Conservation (phyloP, 1,139 yeast genomes). For the Candida neerlandica region DNA sequence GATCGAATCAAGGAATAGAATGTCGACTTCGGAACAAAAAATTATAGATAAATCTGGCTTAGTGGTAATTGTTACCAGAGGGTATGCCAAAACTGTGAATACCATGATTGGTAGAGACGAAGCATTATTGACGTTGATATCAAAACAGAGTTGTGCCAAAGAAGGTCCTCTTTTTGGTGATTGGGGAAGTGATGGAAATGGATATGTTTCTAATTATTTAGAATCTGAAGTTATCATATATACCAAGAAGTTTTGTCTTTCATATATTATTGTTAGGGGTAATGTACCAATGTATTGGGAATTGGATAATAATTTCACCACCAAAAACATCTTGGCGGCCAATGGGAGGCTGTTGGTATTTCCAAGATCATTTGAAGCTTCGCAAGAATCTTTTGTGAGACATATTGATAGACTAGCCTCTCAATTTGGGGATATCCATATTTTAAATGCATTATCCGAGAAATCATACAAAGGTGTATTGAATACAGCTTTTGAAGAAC, state of each 20-base stretch:
- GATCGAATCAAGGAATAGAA: slow-evolving; percentile 58
- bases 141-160: slow-evolving; percentile 66
- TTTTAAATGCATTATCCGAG: slow-evolving; percentile 53
- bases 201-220: slow-evolving; percentile 64
- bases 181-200: slow-evolving; percentile 73
- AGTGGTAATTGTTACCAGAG: slow-evolving; percentile 61
- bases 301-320: slow-evolving; percentile 48
- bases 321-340: slow-evolving; percentile 42
- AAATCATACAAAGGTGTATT: slow-evolving; percentile 40
- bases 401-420: slow-evolving; percentile 60
- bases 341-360: slow-evolving; percentile 50
- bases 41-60: slow-evolving; percentile 61
- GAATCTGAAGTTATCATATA: slow-evolving; percentile 69
- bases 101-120: slow-evolving; percentile 37
- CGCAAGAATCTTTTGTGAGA: slow-evolving; percentile 63
- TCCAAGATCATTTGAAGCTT: slow-evolving; percentile 62
- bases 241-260: slow-evolving; percentile 52
- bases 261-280: slow-evolving; percentile 64
- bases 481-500: slow-evolving; percentile 33
- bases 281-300: slow-evolving; percentile 72
- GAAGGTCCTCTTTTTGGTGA: slow-evolving; percentile 65
- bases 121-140: slow-evolving; percentile 60
- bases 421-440: slow-evolving; percentile 67
- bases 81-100: slow-evolving; percentile 65
- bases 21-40: slow-evolving; percentile 50